A percentile compares a stretch with the other conserved stretches of the same genome.
These are phyloP conservation scores for Miamiensis avidus DNA, from an alignment of 169 alveolate genomes.

Conservation along the genomic window DNA sequence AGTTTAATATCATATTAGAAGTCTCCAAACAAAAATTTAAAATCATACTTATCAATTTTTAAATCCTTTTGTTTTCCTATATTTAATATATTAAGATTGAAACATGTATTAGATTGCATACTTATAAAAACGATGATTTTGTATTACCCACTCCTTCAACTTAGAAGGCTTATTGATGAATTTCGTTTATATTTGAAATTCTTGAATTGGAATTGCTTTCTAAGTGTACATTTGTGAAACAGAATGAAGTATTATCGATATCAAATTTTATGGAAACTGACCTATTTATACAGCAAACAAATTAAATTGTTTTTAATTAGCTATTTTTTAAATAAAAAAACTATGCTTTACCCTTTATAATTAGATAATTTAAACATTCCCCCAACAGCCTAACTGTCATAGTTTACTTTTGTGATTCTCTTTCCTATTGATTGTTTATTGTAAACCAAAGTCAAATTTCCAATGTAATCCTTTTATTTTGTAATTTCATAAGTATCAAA, in stretches of 20 bases:
- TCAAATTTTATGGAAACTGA: conserved; percentile 68
- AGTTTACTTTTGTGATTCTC: conserved; percentile 56
- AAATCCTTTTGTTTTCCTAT: conserved; percentile 33
- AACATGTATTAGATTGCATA: too few relatives aligned
- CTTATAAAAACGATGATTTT: too few relatives aligned
- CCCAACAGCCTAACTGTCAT: conserved; percentile 51
- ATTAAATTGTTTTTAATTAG: conserved; percentile 61
- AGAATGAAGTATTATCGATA: conserved; percentile 55
- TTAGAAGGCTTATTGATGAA: conserved; percentile 46
- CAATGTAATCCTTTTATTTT: conserved; percentile 56
- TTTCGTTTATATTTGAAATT: conserved; percentile 49
- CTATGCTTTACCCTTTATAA: conserved; percentile 35
- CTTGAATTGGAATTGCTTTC: conserved; percentile 34
- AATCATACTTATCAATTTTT: conserved; percentile 43
- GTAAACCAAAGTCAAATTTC: conserved; percentile 50
- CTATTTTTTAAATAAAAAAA: conserved; percentile 12
- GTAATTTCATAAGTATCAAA: conserved; percentile 46
- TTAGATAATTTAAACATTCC: conserved; percentile 31
- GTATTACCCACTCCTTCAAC: conserved; percentile 38
- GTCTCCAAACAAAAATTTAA: conserved; percentile 66
- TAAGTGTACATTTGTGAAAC: conserved; percentile 61
- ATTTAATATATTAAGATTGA: conserved; percentile 38
- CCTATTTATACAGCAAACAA: conserved; percentile 66
- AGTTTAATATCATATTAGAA: conserved; percentile 52
- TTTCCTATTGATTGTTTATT: conserved; percentile 30